A percentile compares a stretch with the other conserved stretches of the same genome.
Evolutionary conservation across 345 rosid genomes (phyloP).

Genomic region (Salix caprea): DNA sequence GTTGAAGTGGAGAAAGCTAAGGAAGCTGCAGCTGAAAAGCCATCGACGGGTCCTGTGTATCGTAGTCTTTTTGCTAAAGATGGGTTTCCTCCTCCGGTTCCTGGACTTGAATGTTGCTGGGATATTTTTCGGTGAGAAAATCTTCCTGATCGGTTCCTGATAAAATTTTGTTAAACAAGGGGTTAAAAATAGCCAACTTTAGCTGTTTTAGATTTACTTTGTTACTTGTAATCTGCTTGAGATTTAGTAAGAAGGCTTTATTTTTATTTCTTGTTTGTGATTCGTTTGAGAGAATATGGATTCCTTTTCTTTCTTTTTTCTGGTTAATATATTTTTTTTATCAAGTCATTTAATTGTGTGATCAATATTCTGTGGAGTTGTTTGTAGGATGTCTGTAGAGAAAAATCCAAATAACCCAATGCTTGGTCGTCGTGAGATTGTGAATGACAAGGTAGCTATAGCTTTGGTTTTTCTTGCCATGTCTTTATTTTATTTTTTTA

Average conservation of each 20-base stretch:
- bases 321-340: neutral
- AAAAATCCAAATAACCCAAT: conserved; percentile 65
- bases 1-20: conserved; percentile 69
- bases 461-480: neutral
- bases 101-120: conserved; percentile 87
- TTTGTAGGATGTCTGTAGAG: conserved; percentile 65
- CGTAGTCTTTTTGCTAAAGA: conserved; percentile 71
- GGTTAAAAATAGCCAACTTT: neutral
- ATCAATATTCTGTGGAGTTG: conserved; percentile 1
- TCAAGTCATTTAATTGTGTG: neutral
- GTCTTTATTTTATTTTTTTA: neutral
- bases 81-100: conserved; percentile 72
- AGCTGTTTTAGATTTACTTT: neutral
- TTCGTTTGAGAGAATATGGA: neutral
- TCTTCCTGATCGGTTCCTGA: conserved; percentile 11
- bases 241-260: neutral
- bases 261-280: neutral
- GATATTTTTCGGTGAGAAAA: conserved; percentile 75
- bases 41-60: conserved; percentile 83
- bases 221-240: neutral
- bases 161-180: neutral
- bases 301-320: neutral
- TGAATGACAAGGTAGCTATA: conserved; percentile 58
- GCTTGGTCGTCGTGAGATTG: conserved; percentile 86
- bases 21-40: conserved; percentile 55